Evolutionary conservation across 805 yeast species (phyloP), one percentile per base, ranked within the genome.

Genomic region (Starmerella davenportii): DNA sequence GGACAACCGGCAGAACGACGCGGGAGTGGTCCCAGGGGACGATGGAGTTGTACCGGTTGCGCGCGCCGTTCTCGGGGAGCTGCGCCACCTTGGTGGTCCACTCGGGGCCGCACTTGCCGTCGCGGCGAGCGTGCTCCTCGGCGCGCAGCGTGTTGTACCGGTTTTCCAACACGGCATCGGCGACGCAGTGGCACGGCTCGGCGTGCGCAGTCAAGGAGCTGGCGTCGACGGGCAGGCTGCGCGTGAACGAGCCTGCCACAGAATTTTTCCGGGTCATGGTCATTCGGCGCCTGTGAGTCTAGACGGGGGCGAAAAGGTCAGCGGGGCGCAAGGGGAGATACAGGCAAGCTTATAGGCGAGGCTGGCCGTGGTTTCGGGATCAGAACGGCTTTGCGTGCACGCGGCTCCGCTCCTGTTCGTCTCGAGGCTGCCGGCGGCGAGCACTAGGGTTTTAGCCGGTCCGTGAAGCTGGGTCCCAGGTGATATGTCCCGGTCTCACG

Each of bases 11-110:
- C 27, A 74, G 54, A 25, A 51, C 53, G 2, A 74, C 75, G 28
- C 81, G 54, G 30, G 68, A 72, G 39, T 61, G 58, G 48, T 78
- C 81, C 62, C 67, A 79, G 1, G 90, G 82, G 32, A 72, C 54
- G 9, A 78, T 69, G 50, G 76, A 72, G 4, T 63, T 49, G 51
- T 78, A 78, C 38, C 85, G 58, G 48, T 78, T 77, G 40, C 75
- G 45, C 7, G 29, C 47, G 4, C 25, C 37, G 40, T 56, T 56
- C 8, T 40, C 46, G 3, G 46, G 43, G 4, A 32, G 29, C 15
- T 32, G 40, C n/a, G 54, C 57, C 16, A 41, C 42, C 13, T 33
- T 35, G 15, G 50, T 39, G 11, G 45, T 21, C 53, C 53, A 50
- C 21, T 40, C 43, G 16, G 45, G 44, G 20, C 53, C 52, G 31